phyloP scores from a whole-genome alignment of 108 stramenopile genomes.

The Nitzschia inconspicua region DNA sequence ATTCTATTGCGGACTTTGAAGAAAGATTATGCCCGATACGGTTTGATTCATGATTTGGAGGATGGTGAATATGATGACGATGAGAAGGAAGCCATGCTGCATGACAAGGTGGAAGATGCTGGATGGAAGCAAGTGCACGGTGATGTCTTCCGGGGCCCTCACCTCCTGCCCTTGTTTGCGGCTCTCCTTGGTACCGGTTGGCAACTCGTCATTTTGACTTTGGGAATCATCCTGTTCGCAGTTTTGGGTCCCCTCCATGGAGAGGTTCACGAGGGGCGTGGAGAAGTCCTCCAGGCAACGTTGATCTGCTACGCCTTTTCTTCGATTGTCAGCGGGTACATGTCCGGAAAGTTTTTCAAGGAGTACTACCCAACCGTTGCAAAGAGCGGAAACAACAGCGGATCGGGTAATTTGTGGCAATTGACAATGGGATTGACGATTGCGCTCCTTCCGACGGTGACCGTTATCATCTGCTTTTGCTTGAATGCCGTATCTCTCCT shows the following conservation, averaged over 20 bases:
- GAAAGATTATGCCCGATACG: slow-evolving; percentile 94
- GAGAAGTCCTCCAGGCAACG: slow-evolving; percentile 87
- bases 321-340: slow-evolving; percentile 89
- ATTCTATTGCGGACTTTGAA: slow-evolving; percentile 92
- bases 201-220: slow-evolving; percentile 90
- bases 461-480: slow-evolving; percentile 54
- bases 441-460: slow-evolving; percentile 79
- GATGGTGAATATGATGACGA: slow-evolving; percentile 54
- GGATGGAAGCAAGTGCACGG: slow-evolving; percentile 99
- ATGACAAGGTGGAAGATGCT: slow-evolving; percentile 76
- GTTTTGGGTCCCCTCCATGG: slow-evolving; percentile 91
- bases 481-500: slow-evolving; percentile 81
- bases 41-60: slow-evolving; percentile 78
- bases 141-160: slow-evolving; percentile 95
- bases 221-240: slow-evolving; percentile 93
- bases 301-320: slow-evolving; percentile 87
- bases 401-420: slow-evolving; percentile 62
- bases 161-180: slow-evolving; percentile 79
- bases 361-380: slow-evolving; percentile 77
- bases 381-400: slow-evolving; percentile 36
- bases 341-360: slow-evolving; percentile 89
- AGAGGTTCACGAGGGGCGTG: slow-evolving; percentile 95
- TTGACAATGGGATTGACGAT: slow-evolving; percentile 91
- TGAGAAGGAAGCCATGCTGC: slow-evolving; percentile 58
- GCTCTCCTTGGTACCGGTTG: slow-evolving; percentile 94